Base-by-base conservation (phyloP, 345 rosid species). In the Syzygium aromaticum region DNA sequence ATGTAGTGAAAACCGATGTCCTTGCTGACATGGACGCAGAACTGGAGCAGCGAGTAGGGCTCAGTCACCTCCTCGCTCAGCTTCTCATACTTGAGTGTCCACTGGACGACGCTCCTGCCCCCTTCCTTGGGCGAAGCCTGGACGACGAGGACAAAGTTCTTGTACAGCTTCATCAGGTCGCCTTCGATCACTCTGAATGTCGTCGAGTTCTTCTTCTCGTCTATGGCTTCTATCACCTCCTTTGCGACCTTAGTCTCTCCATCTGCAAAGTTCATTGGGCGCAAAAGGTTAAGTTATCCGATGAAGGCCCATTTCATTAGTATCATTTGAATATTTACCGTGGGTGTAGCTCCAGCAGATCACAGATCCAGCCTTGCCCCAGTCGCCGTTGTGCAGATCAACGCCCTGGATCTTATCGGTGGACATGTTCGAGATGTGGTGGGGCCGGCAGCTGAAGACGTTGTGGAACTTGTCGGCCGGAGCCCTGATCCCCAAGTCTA, bases 401-500 rank as follows among this genome's bases (percentile, higher is more conserved):
- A 85, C 67, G 5, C 84, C 90, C 15, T 90, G 91, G 10, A 93
- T 25, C 43, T 90, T 90, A 5, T 40, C 82, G 21, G 91, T 89
- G 77, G 83, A 51, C 43, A 89, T 54, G 56, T 57, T 90, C 15
- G 90, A 49, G 9, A 92, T 57, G 84, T 91, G 94, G 87, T 93
- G 93, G 22, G 92, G 92, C 83, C 92, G 90, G 90, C 91, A 52
- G 64, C 92, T 89, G 83, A 91, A 88, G 12, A 93, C 88, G 3
- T 92, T 91, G 73, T 92, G 95, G 86, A 92, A 92, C 54, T 38
- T 46, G 22, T 78, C 56, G 4, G 94, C 93, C 3, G 91, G 64
- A 59, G 91, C 89, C 33, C 88, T 89, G 85, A 91, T 87, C 87
- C 88, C 92, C 5, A 91, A 21, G n/a, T 92, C 93, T 2, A 89